Base-by-base conservation (phyloP, 768 basidiomycete genomes). In the Pleurotus sapidus region DNA sequence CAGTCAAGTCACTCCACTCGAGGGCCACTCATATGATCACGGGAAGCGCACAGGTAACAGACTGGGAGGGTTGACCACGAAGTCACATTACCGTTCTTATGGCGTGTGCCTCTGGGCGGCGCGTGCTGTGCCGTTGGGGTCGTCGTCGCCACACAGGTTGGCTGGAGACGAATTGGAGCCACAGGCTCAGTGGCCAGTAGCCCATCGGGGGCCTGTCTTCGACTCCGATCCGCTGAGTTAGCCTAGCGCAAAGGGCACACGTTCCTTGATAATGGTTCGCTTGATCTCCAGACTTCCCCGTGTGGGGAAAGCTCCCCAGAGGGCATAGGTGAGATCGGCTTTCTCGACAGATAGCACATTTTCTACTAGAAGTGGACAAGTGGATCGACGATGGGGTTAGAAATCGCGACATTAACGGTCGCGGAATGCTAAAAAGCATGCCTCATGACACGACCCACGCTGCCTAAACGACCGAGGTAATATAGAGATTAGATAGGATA, bases 391-490 rank as follows among this genome's bases (percentile, higher is more conserved):
- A 37, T 50, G 27, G 14, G 49, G 38, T 8, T 34, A 34, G 8
- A 11, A 34, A 34, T 34, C 30, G 30, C 30, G 9, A 34, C 24
- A 17, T 17, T 4, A 5, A 7, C 15, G 5, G 12, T 54, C 51
- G 51, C 51, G 51, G 39, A 42, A 43, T 42, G 11, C n/a, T 24
- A 54, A 54, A 39, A 27, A 39, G n/a, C 6, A 11, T 37, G 14
- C n/a, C 51, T 18, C 51, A 54, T 54, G 51, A 54, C 39, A 24
- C 7, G 38, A 12, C 23, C 17, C 49, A 51, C 49, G 49, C 37
- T 51, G 49, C 17, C 37, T 9, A 34, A 25, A 51, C 30, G 6
- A 11, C 49, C 27, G 7, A 49, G n/a, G n/a, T 23, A 23, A 51
- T 23, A 51, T 37, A 34, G 30, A 45, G 42, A 45, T 45, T 45